phyloP scores from a whole-genome alignment of 148 eudicot species.

The Silene latifolia region DNA sequence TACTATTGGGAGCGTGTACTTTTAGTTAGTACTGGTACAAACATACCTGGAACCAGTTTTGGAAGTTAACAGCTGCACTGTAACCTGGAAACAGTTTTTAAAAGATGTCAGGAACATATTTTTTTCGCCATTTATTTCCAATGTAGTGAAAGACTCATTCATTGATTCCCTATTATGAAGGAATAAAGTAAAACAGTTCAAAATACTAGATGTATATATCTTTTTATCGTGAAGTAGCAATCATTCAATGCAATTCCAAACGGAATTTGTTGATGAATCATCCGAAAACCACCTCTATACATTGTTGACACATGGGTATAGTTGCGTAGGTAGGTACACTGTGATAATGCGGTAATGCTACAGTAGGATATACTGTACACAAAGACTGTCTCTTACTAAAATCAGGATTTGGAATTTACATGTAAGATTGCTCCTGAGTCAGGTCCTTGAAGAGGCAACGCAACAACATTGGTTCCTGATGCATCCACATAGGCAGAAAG shows the following conservation, averaged over 20 bases:
- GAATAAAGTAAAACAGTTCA: background rate
- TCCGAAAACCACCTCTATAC: background rate
- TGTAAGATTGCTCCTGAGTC: conserved; percentile 76
- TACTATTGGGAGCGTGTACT: conserved; percentile 7
- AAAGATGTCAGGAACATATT: background rate
- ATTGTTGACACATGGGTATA: background rate
- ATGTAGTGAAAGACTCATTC: too few species aligned
- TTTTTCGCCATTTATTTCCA: too few species aligned
- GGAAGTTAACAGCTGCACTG: conserved; percentile 87
- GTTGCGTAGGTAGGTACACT: background rate
- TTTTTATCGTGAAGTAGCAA: background rate
- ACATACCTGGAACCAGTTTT: conserved; percentile 92
- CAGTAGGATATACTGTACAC: background rate
- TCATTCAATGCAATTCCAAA: background rate
- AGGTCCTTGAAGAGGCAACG: conserved; percentile 84
- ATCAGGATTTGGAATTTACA: conserved; percentile 32
- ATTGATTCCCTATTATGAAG: background rate
- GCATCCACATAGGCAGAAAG: conserved; percentile 93
- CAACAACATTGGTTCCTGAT: conserved; percentile 54
- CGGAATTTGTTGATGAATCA: background rate
- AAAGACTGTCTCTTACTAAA: background rate
- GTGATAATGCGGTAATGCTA: background rate
- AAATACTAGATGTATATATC: background rate
- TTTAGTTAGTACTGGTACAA: background rate
- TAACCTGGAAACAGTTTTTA: conserved; percentile 49